Evolutionary conservation across 2,329 filamentous ascomycete species (phyloP), one percentile per base, ranked within the genome.

Genomic region (Clarireedia monteithiana): DNA sequence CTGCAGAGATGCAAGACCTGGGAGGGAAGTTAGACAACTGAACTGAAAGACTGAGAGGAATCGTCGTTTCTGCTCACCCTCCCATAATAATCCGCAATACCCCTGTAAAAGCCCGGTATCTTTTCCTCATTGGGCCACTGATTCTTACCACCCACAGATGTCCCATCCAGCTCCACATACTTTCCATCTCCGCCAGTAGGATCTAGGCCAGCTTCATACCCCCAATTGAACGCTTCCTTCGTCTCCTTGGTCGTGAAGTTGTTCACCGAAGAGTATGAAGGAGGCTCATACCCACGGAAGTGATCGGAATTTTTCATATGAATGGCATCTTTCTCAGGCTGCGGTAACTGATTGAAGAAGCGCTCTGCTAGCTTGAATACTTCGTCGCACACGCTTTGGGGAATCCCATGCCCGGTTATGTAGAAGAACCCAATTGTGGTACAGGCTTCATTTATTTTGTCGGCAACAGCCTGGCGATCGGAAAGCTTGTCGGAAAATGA

Each of bases 211-310:
- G 60, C 58, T 48, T 68, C 66, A 56, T 68, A 68, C 5, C 64
- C 66, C 64, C 64, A 67, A 58, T 68, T 67, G 54, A 68, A 68
- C 3, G 63, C 69, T 59, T 75, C 75, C 61, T 78, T 79, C 30
- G 77, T 69, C 58, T 78, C 77, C 4, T 75, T 75, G 27, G 71
- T 67, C 4, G 70, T 68, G 14, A 69, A 72, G 12, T 71, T 68
- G 60, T 79, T 75, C 9, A 77, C 65, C 2, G 71, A 73, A 58
- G 79, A 75, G 2, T 71, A 72, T 5, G 72, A 69, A 2, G 78
- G 66, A 45, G 75, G 67, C 60, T 80, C 77, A 60, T 80, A 80
- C 20, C 77, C 77, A 48, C 77, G 70, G 60, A 67, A 68, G 20
- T 67, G 61, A 10, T 77, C 74, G 27, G 64, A 68, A 12, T 68